Percentiles rank a stretch among this genome's conserved stretches.
Conservation (phyloP, 176 grass and related monocot species). For the Poa annua region DNA sequence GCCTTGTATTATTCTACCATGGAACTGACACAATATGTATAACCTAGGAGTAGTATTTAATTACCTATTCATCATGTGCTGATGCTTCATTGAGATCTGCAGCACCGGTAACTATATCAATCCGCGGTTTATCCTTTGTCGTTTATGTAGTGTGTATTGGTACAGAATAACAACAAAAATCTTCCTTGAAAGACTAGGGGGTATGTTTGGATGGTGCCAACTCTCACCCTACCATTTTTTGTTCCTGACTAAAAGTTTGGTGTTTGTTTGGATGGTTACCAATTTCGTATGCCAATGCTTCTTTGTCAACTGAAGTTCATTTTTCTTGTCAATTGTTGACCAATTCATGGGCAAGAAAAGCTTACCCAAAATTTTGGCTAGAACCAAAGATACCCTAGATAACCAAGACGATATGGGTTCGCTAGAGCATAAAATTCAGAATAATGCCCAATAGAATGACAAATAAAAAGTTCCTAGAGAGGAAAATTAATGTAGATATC, state of each 20-base stretch:
- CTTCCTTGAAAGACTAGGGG: background rate
- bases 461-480: background rate
- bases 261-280: too few species aligned
- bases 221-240: background rate
- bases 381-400: background rate
- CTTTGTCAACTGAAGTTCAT: too few species aligned
- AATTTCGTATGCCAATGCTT: too few species aligned
- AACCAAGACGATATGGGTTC: background rate
- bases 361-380: background rate
- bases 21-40: background rate
- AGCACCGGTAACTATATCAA: background rate
- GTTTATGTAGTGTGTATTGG: background rate
- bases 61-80: background rate
- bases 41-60: background rate
- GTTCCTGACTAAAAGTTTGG: too few species aligned
- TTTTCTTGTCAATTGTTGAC: too few species aligned
- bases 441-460: background rate
- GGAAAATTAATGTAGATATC: constrained; percentile 5
- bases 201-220: background rate
- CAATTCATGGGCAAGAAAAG: background rate
- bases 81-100: constrained; percentile 3
- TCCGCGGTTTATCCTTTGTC: background rate
- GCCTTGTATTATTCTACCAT: background rate
- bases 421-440: constrained; percentile 10
- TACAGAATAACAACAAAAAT: background rate